phyloP scores from a whole-genome alignment of 768 basidiomycete genomes.

The Hemileccinum impolitum region DNA sequence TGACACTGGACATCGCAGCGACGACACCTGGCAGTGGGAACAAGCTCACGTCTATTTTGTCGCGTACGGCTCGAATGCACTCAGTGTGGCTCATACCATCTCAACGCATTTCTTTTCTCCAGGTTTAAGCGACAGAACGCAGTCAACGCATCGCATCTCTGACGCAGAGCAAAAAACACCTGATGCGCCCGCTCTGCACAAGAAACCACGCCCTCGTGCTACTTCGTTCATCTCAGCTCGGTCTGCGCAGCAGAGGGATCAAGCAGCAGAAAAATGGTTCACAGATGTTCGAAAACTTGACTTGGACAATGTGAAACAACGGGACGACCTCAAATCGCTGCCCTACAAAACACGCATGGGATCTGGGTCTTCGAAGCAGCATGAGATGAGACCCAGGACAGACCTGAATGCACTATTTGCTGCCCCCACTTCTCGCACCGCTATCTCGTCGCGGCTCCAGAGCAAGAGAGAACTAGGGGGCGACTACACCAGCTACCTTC shows the following conservation, averaged over 20 bases:
- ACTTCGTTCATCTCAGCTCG: constrained; percentile 22
- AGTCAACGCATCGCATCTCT: constrained; percentile 1
- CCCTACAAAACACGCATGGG: constrained; percentile 5
- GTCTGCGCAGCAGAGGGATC: constrained; percentile 22
- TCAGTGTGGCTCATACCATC: background rate
- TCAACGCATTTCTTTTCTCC: background rate
- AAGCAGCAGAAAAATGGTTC: constrained; percentile 25
- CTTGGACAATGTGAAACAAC: constrained; percentile 4
- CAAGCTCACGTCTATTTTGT: constrained; percentile 11
- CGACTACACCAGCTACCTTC: constrained; percentile 49
- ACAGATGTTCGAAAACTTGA: constrained; percentile 18
- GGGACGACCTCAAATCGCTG: background rate
- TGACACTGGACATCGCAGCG: constrained; percentile 3
- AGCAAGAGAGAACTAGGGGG: constrained; percentile 41
- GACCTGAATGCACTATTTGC: constrained; percentile 21
- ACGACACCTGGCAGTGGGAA: background rate
- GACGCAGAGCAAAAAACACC: constrained; percentile 3
- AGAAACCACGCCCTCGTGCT: background rate
- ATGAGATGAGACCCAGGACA: constrained; percentile 22
- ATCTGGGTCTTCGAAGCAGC: constrained; percentile 5
- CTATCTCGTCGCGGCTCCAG: constrained; percentile 21
- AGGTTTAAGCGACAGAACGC: constrained; percentile 18
- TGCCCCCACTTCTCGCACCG: background rate
- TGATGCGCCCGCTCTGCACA: background rate
- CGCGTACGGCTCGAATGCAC: constrained; percentile 18